Evolutionary conservation across 2,329 filamentous ascomycete species (phyloP), one percentile per base, ranked within the genome.

Genomic region (Sporothrix brunneoviolacea): DNA sequence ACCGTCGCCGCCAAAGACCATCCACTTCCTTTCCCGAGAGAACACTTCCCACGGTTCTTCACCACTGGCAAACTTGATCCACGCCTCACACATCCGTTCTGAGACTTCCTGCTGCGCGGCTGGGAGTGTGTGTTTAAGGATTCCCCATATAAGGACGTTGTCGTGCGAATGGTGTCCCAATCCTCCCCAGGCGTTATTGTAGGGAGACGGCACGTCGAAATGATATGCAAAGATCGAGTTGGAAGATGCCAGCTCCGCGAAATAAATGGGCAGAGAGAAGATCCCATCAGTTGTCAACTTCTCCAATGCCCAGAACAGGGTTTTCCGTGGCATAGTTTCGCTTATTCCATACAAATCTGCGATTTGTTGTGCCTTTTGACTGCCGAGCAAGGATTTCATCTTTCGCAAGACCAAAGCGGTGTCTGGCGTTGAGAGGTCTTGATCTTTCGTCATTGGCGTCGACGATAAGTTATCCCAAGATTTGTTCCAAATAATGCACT

Each of bases 401-500:
- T 42, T 49, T 15, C n/a, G 24, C 4, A 58, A 12, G 0, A 50
- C 42, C 3, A 10, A 16, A 10, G 51, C 35, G 13, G 56, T 39
- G n/a, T 38, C 27, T 3, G 54, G 51, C 10, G 21, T 42, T 6
- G 48, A 32, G n/a, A 53, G 38, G 21, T 50, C 52, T 8, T 36
- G 24, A 37, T 41, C 47, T 7, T 37, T 15, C 19, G 18, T 12
- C 22, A 42, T 33, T 3, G n/a, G 13, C 21, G 24, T 16, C 8
- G 19, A n/a, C 12, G 37, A 32, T 39, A 53, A 24, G 21, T 41
- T 27, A 13, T 27, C 42, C 47, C 46, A 55, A 6, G 42, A 39
- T 40, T 59, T 60, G 44, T 60, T 60, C 58, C 58, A 60, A 30
- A 60, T 59, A 32, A 59, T 54, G 44, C 54, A 50, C 47, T 59